A percentile compares a stretch with the other conserved stretches of the same genome.
These are phyloP conservation scores for Sphagnum fallax DNA, from an alignment of 228 moss, liverwort and hornwort genomes.

Conservation along the genomic window DNA sequence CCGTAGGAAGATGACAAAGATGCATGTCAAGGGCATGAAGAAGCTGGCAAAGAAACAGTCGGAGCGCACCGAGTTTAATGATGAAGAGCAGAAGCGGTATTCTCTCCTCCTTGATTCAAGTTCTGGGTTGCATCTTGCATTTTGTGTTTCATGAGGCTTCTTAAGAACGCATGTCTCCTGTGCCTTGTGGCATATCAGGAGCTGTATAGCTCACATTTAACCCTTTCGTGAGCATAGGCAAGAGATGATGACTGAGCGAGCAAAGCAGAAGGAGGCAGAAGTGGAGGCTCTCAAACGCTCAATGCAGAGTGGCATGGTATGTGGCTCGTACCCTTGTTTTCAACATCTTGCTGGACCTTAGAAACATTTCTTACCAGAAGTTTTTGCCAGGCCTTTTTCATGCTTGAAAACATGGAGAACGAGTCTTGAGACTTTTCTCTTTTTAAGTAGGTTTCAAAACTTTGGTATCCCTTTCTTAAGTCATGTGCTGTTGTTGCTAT, in stretches of 20 bases:
- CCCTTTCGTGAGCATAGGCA: slow-evolving; percentile 28
- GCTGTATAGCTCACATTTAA: no score
- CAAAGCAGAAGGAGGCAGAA: slow-evolving; percentile 82
- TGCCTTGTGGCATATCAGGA: no score
- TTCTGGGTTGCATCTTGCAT: not conserved
- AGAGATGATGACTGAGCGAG: slow-evolving; percentile 76
- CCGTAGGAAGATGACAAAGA: slow-evolving; percentile 71
- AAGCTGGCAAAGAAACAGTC: slow-evolving; percentile 33
- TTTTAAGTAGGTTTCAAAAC: no score
- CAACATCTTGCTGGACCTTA: not conserved
- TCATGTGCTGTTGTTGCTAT: no score
- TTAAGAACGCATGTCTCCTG: not conserved
- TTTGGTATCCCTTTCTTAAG: no score
- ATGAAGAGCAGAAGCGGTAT: slow-evolving; percentile 92
- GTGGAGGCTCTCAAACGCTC: slow-evolving; percentile 75
- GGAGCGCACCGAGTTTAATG: slow-evolving; percentile 92
- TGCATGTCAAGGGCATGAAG: slow-evolving; percentile 70
- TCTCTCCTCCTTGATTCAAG: not conserved
- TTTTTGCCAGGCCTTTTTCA: no score
- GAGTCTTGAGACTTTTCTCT: no score
- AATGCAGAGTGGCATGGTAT: slow-evolving; percentile 94
- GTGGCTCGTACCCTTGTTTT: not conserved
- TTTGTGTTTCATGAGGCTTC: not conserved
- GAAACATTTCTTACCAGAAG: not conserved
- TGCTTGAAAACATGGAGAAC: no score